phyloP scores from a whole-genome alignment of 257 asterid genomes.

The Ocimum tenuiflorum region DNA sequence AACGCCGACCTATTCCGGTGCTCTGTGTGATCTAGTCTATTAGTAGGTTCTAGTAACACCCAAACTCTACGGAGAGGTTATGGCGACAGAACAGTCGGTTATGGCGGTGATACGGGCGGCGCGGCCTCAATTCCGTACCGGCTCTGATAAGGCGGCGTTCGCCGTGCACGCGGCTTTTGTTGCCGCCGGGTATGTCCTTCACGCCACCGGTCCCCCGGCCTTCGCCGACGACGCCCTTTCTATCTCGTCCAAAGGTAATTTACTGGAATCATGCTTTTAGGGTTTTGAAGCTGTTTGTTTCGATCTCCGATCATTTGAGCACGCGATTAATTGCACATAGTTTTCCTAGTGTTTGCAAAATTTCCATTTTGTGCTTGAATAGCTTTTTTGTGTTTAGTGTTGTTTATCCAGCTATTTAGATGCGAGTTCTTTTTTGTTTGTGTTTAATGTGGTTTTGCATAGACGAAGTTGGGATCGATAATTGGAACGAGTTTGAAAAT shows the following conservation, averaged over 20 bases:
- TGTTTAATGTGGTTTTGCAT: slow-evolving; percentile 5
- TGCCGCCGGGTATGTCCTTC: slow-evolving; percentile 58
- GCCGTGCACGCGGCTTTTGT: slow-evolving; percentile 57
- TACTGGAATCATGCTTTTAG: neutral
- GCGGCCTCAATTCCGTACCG: slow-evolving; percentile 53
- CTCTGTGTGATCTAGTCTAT: no score
- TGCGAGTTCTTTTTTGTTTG: neutral
- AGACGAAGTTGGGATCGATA: slow-evolving; percentile 72
- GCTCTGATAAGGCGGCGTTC: slow-evolving; percentile 55
- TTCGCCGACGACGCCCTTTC: slow-evolving; percentile 42
- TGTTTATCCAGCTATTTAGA: neutral
- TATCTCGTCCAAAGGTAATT: slow-evolving; percentile 45
- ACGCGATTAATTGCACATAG: neutral
- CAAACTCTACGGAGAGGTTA: no score
- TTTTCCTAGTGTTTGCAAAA: neutral
- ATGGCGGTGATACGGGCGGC: slow-evolving; percentile 67
- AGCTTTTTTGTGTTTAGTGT: neutral
- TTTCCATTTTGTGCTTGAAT: neutral
- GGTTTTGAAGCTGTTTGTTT: neutral
- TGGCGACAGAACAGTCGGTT: slow-evolving; percentile 54
- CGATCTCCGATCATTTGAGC: neutral
- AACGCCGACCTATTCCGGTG: no score
- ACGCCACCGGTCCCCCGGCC: slow-evolving; percentile 58
- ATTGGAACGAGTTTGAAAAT: slow-evolving; percentile 64
- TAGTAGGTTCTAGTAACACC: no score